Evolutionary conservation across 2,329 filamentous ascomycete genomes (phyloP).

Genomic region (Biscogniauxia sp.): DNA sequence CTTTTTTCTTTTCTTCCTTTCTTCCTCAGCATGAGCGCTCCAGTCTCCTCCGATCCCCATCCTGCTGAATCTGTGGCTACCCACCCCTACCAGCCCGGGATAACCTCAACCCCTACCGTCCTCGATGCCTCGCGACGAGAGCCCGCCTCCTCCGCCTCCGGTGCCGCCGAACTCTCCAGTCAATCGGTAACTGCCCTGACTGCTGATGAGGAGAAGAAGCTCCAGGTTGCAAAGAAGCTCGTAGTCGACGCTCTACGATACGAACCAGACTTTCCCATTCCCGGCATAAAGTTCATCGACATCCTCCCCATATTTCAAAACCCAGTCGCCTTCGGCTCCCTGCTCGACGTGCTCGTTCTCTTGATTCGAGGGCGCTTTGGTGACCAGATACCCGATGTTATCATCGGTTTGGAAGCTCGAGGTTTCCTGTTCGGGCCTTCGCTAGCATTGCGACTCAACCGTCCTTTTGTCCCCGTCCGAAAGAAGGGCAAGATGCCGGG

Average conservation of each 20-base stretch:
- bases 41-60: constrained; percentile 34
- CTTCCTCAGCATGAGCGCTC: constrained; percentile 38
- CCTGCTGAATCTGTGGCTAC: constrained; percentile 36
- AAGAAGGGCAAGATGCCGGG: constrained; percentile 97
- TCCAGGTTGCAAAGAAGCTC: constrained; percentile 36
- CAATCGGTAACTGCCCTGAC: constrained; percentile 55
- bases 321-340: constrained; percentile 67
- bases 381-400: constrained; percentile 71
- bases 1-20: constrained; percentile 22
- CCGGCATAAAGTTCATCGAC: constrained; percentile 94
- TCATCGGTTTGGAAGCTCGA: constrained; percentile 89
- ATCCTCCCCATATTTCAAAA: constrained; percentile 95
- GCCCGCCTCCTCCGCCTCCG: constrained; percentile 59
- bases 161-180: constrained; percentile 64
- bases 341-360: constrained; percentile 82
- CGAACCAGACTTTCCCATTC: constrained; percentile 87
- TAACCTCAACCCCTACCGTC: constrained; percentile 32
- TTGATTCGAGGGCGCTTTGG: constrained; percentile 67
- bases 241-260: constrained; percentile 73
- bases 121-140: constrained; percentile 63
- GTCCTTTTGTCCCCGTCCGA: constrained; percentile 87
- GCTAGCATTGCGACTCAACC: constrained; percentile 77
- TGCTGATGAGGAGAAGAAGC: constrained; percentile 29
- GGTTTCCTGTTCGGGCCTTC: constrained; percentile 95
- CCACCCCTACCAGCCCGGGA: constrained; percentile 31